A percentile compares a stretch with the other conserved stretches of the same genome.
phyloP scores from a whole-genome alignment of 31 red algal species.

The Endocladia muricata region DNA sequence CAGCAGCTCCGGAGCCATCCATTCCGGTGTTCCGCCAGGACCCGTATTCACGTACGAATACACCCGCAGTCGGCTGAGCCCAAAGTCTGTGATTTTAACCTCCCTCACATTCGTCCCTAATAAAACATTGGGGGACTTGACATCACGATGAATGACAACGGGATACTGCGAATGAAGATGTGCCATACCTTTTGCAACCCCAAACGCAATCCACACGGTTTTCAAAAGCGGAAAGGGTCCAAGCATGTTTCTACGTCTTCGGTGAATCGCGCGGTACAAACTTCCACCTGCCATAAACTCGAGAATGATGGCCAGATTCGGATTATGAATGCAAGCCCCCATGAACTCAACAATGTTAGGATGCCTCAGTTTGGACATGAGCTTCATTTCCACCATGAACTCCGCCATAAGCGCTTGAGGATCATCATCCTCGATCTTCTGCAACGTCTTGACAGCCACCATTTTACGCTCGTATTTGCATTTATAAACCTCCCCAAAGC shows the following conservation, averaged over 20 bases:
- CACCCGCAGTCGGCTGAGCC: conserved; percentile 74
- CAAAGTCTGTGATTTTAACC: conserved; percentile 96
- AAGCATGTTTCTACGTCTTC: conserved; percentile 58
- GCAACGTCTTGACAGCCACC: conserved; percentile 92
- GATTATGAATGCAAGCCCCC: conserved; percentile 77
- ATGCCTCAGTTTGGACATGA: conserved; percentile 82
- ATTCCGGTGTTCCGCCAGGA: conserved; percentile 89
- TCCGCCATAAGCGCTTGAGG: conserved; percentile 76
- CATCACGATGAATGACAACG: conserved; percentile 89
- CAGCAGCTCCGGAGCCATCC: conserved; percentile 97
- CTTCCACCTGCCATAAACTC: conserved; percentile 93
- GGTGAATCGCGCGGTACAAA: conserved; percentile 89
- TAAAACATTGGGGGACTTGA: conserved; percentile 94
- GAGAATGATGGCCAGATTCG: conserved; percentile 87
- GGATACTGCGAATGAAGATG: conserved; percentile 89
- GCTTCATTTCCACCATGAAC: conserved; percentile 96
- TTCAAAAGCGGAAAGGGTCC: conserved; percentile 82
- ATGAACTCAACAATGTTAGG: conserved; percentile 93
- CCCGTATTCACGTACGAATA: conserved; percentile 84
- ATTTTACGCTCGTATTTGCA: conserved; percentile 65
- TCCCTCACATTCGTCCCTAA: conserved; percentile 72
- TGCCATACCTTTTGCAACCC: conserved; percentile 88
- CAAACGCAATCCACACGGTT: conserved; percentile 87
- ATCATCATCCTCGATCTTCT: conserved; percentile 84
- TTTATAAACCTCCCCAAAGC: conserved; percentile 95